Base-by-base conservation (phyloP, 306 rosid genomes). In the Castanea sativa region DNA sequence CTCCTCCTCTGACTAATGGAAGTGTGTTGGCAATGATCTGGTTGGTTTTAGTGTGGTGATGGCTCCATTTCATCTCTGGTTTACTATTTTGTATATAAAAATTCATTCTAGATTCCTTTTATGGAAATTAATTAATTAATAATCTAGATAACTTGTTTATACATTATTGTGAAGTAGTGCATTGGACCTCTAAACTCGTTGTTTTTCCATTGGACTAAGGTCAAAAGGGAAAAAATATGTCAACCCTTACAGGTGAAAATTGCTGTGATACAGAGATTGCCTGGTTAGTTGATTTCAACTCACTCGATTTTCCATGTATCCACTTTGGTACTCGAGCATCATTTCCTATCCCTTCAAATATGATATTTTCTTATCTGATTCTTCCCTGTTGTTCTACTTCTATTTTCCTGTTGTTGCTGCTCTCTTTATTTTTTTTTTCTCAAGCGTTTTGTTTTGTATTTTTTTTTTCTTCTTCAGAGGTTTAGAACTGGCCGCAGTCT, bases 1-100 rank as follows among this genome's bases (percentile, higher is more conserved):
- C 23, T 7, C 25, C 13, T 2, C 63, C 65, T 12, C 60, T 16
- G 57, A 43, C 29, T 32, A n/a, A 71, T 19, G 55, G 21, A 6
- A 32, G 5, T 65, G 15, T 19, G 1, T 19, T 29, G 41, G 41
- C 49, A 32, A 67, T 33, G 71, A 16, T 67, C 21, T 67, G 71
- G 73, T n/a, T 67, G 72, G 25, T 67, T 29, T 5, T 32, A 8
- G 71, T 1, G 21, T 41, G 27, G 23, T 45, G 72, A 69, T 57
- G 56, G 65, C 35, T 30, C 73, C 13, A 20, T 84, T 81, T 79
- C 82, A 57, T 83, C 69, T 33, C 76, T 56, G 60, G 83, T 83
- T 81, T 83, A 55, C 73, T 64, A 70, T 70, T 76, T 75, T 90
- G 93, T 89, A 85, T 74, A 85, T 85, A 86, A 70, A 80, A 70